Conservation (phyloP, 2,329 filamentous ascomycete genomes). For the Cytospora paraplurivora region DNA sequence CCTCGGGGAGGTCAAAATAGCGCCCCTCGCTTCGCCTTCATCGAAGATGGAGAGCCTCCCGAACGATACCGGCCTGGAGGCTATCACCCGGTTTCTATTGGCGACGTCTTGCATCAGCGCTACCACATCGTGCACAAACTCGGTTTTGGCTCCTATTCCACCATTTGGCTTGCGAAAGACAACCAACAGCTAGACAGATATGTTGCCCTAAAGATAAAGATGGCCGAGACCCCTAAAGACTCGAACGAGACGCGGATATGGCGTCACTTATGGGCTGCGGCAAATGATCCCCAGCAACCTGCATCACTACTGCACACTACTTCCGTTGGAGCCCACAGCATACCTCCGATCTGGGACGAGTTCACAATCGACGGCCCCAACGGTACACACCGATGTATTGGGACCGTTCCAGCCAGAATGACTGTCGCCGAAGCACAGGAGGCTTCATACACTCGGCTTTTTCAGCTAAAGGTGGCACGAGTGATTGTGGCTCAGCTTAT, state of each 20-base stretch:
- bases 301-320: no score
- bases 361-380: constrained; percentile 6
- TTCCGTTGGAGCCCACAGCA: neutral
- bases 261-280: neutral
- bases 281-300: neutral
- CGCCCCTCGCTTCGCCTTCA: constrained; percentile 8
- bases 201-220: constrained; percentile 13
- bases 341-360: constrained; percentile 12
- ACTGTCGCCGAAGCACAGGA: constrained; percentile 15
- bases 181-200: neutral
- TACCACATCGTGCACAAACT: constrained; percentile 19
- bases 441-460: constrained; percentile 14
- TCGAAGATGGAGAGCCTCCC: constrained; percentile 10
- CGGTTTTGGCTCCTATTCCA: constrained; percentile 21
- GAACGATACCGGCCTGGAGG: constrained; percentile 12
- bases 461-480: constrained; percentile 4
- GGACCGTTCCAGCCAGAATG: neutral
- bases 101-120: constrained; percentile 6
- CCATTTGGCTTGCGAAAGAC: constrained; percentile 8
- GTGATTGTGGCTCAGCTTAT: constrained; percentile 16
- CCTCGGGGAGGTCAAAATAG: no score
- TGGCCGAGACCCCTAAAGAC: neutral
- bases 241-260: neutral
- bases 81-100: constrained; percentile 10
- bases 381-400: constrained; percentile 10